Base-by-base conservation (phyloP, 1,139 yeast species). In the Sugiyamaella sp. region DNA sequence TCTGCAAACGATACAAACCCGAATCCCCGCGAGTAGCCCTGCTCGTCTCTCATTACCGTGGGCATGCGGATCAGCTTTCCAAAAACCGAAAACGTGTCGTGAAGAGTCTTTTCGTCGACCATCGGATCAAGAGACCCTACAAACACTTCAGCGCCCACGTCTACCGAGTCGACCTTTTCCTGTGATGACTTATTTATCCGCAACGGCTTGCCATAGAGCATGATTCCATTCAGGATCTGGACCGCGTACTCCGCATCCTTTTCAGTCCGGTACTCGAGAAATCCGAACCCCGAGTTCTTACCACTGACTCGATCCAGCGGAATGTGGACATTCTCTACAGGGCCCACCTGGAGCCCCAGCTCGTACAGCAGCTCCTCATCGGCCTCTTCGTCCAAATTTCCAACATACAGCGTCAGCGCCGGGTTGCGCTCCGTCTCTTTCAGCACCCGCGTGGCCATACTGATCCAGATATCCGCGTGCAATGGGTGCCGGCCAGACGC, bases 211-310 rank as follows among this genome's bases (percentile, higher is more conserved):
- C 88, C 90, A 64, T 71, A 88, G 37, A 93, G 71, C 44, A 82
- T 71, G 1, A 86, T 75, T 1, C 89, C 89, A 56, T 80, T 77
- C 66, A 89, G 71, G 0, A 88, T 71, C 56, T 80, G 77, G 35
- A 80, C 69, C 0, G 85, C 89, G 65, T 91, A 93, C 14, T 83
- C 86, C 0, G 89, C 86, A 63, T 90, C 97, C 20, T 71, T 74
- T 1, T 73, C 72, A 9, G 77, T 74, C 52, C 76, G 72, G 63
- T 87, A 85, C 66, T 89, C 95, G 1, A 88, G 85, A 71, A 93
- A 93, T 10, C 96, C 98, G 71, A 77, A 93, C 16, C 97, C 98
- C 65, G 86, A 95, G 64, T 86, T 90, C 1, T 80, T 75, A 57
- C 81, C 81, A 41, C 82, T 73, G 3, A 89, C 77, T 60, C 91